These are phyloP conservation scores for Nannizziopsis barbatae DNA, from an alignment of 2,329 filamentous ascomycete genomes.

Conservation along the genomic window DNA sequence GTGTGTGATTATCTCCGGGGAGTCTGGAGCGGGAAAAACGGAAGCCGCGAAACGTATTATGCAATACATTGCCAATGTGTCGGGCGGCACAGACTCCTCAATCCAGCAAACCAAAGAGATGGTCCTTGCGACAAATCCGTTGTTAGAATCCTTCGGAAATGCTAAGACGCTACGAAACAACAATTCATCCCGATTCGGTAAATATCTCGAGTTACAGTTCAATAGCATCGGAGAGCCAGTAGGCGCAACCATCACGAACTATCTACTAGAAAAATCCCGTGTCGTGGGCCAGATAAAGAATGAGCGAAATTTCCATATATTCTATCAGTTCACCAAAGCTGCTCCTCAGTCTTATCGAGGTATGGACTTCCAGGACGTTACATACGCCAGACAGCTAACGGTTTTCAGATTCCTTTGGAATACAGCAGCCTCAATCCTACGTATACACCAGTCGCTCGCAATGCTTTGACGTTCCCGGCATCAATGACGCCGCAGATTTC, in stretches of 20 bases:
- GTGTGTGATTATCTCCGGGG: slow-evolving; percentile 97
- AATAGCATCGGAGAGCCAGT: slow-evolving; percentile 83
- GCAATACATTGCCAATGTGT: slow-evolving; percentile 98
- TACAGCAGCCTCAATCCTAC: slow-evolving; percentile 88
- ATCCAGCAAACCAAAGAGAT: slow-evolving; percentile 98
- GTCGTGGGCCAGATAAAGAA: slow-evolving; percentile 91
- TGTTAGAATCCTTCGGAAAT: slow-evolving; percentile 96
- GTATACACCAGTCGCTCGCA: slow-evolving; percentile 88
- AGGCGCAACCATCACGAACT: slow-evolving; percentile 96
- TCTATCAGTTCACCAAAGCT: slow-evolving; percentile 96
- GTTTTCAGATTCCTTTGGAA: slow-evolving; percentile 60
- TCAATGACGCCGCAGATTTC: slow-evolving; percentile 83
- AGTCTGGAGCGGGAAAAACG: slow-evolving; percentile 96
- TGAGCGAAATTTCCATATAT: slow-evolving; percentile 98
- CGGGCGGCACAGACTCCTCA: slow-evolving; percentile 68
- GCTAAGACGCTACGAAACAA: slow-evolving; percentile 97
- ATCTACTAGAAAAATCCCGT: slow-evolving; percentile 86
- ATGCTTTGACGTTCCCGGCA: slow-evolving; percentile 86
- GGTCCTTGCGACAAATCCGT: slow-evolving; percentile 93
- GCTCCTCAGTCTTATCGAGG: slow-evolving; percentile 72
- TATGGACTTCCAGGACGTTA: slow-evolving; percentile 21
- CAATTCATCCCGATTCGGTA: slow-evolving; percentile 96
- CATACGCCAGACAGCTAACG: not conserved
- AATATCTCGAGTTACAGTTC: slow-evolving; percentile 96
- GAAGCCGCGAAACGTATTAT: slow-evolving; percentile 97